Base-by-base conservation (phyloP, 2,329 filamentous ascomycete species). In the Colletotrichum endophyticum region DNA sequence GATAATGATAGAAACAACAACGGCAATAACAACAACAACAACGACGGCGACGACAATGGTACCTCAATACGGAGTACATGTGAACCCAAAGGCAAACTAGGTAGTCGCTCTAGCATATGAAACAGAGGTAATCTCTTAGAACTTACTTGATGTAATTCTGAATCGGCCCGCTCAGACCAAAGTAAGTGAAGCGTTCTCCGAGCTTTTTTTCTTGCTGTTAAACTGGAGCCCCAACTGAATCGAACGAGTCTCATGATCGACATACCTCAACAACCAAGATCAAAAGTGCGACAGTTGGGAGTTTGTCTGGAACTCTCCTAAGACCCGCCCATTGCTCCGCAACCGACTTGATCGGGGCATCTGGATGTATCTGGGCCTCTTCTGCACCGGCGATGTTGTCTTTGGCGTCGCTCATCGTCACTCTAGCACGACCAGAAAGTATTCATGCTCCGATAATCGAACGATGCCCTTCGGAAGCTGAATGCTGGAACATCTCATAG, bases 101-200 rank as follows among this genome's bases (percentile, higher is more conserved):
- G 27, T 30, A 44, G 19, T n/a, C 19, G 19, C 39, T 12, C 19
- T n/a, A n/a, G 3, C 39, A 44, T 44, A 44, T n/a, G 9, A 5
- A 44, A 44, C 39, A 44, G 19, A n/a, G 19, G 19, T 4, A 19
- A 5, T n/a, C 39, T 6, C 2, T 34, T 25, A 13, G 11, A 22
- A 28, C 68, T 72, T 28, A 80, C 77, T 81, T 83, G 75, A 83
- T 83, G 64, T 83, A 83, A 67, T 83, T 83, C 53, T 83, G 82
- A 27, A 83, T 79, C 0, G 81, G 80, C 3, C 82, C 82, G 15
- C 81, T 82, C 7, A 83, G 78, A 8, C 82, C 82, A 68, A 83
- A 83, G 72, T 81, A 81, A 5, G 81, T 82, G 57, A 83, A 83
- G 19, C 82, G 78, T 49, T 83, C 82, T 7, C 82, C 82, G 9